These are phyloP conservation scores for Gigaspora rosea DNA, from an alignment of 192 early-diverging fungal genomes.

Conservation along the genomic window DNA sequence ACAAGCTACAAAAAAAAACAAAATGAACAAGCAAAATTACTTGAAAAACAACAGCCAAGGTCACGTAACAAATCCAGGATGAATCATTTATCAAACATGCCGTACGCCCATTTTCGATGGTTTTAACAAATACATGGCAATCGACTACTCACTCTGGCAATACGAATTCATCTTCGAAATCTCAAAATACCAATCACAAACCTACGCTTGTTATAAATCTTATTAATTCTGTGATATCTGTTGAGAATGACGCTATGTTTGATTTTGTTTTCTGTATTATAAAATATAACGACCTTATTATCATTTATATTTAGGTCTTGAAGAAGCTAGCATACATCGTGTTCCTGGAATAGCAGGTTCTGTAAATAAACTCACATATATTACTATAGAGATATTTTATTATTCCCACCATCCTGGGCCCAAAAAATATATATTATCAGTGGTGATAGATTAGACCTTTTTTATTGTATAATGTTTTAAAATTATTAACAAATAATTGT, in stretches of 20 bases:
- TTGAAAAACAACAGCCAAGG: no score
- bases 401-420: no score
- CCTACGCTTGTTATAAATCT: conserved; percentile 74
- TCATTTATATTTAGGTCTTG: conserved; percentile 45
- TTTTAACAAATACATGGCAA: conserved; percentile 40
- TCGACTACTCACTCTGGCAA: conserved; percentile 26
- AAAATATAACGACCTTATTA: background rate
- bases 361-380: no score
- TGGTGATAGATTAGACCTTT: no score
- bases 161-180: background rate
- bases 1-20: conserved; percentile 49
- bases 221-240: conserved; percentile 72
- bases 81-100: no score
- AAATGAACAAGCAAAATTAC: conserved; percentile 41
- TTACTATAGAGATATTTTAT: no score
- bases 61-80: no score
- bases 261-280: conserved; percentile 68
- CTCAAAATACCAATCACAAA: conserved; percentile 41
- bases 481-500: no score
- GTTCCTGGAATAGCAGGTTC: conserved; percentile 57
- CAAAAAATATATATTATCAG: no score
- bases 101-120: conserved; percentile 41
- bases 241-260: conserved; percentile 65
- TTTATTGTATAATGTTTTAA: no score
- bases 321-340: conserved; percentile 76